Conservation (phyloP, 164 flowering plant species). For the Chloranthus sessilifolius region DNA sequence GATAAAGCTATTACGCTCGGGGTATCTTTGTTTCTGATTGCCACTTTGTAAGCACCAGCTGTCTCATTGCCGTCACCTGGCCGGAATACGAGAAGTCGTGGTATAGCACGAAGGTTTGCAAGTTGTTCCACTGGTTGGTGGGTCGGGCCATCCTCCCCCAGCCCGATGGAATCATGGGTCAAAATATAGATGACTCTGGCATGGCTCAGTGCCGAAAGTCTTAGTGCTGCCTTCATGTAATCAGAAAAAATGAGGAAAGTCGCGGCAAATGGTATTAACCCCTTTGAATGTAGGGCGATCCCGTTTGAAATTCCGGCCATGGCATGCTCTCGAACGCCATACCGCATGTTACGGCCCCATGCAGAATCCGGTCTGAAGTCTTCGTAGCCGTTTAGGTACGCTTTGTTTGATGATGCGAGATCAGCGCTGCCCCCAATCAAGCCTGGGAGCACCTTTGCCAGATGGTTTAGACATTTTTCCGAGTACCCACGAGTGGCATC, state of each 20-base stretch:
- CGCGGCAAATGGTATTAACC: constrained; percentile 57
- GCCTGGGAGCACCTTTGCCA: constrained; percentile 46
- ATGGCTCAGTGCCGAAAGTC: constrained; percentile 49
- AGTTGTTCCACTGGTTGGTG: constrained; percentile 72
- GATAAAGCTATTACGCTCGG: constrained; percentile 47
- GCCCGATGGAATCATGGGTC: constrained; percentile 73
- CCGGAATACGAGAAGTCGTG: constrained; percentile 42
- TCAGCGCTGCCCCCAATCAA: constrained; percentile 38
- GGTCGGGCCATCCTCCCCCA: constrained; percentile 77
- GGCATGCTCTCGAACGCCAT: constrained; percentile 58
- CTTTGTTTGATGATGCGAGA: constrained; percentile 25
- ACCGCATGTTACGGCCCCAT: constrained; percentile 42
- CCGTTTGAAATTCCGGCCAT: constrained; percentile 66
- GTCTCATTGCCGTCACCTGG: constrained; percentile 68
- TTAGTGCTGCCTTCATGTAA: constrained; percentile 50
- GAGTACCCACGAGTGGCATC: constrained; percentile 57
- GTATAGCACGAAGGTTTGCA: constrained; percentile 52
- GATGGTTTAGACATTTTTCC: constrained; percentile 36
- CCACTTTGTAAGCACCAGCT: constrained; percentile 60
- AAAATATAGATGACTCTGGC: constrained; percentile 57
- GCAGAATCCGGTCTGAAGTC: constrained; percentile 26
- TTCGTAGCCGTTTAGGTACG: constrained; percentile 6
- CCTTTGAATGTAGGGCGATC: constrained; percentile 47
- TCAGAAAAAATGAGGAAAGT: constrained; percentile 61
- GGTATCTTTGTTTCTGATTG: constrained; percentile 27